These are phyloP conservation scores for Galerina marginata DNA, from an alignment of 768 basidiomycete species.

Conservation along the genomic window DNA sequence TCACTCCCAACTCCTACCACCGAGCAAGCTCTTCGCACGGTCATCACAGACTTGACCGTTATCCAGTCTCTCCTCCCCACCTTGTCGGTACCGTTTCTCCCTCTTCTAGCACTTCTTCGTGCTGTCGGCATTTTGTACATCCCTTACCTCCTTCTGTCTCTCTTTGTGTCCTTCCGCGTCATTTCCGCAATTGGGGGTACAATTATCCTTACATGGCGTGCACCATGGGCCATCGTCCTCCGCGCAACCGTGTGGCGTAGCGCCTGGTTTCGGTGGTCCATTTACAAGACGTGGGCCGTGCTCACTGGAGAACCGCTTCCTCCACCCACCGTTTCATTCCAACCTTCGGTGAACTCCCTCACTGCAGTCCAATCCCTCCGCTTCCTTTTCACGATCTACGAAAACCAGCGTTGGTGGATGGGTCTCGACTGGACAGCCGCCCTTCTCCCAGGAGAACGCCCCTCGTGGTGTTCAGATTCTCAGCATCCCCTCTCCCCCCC, in stretches of 20 bases:
- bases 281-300: conserved; percentile 55
- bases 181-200: conserved; percentile 65
- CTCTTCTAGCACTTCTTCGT: conserved; percentile 52
- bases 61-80: conserved; percentile 66
- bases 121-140: conserved; percentile 59
- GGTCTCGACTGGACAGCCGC: conserved; percentile 96
- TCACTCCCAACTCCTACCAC: conserved; percentile 17
- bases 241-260: conserved; percentile 63
- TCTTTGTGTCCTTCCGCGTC: conserved; percentile 65
- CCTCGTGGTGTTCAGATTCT: conserved; percentile 77
- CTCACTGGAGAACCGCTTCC: conserved; percentile 63
- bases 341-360: conserved; percentile 35
- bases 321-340: conserved; percentile 38
- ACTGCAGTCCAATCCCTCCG: conserved; percentile 55
- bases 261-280: conserved; percentile 69
- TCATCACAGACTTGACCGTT: conserved; percentile 67
- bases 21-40: conserved; percentile 25
- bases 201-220: conserved; percentile 62
- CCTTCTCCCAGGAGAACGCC: conserved; percentile 86
- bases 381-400: conserved; percentile 89
- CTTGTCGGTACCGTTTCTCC: conserved; percentile 35
- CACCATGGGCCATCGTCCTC: conserved; percentile 67
- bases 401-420: conserved; percentile 99
- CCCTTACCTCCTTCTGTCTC: conserved; percentile 71
- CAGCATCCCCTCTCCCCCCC: conserved; percentile 73